Evolutionary conservation across 345 rosid species (phyloP).

Genomic region (Alliaria petiolata): DNA sequence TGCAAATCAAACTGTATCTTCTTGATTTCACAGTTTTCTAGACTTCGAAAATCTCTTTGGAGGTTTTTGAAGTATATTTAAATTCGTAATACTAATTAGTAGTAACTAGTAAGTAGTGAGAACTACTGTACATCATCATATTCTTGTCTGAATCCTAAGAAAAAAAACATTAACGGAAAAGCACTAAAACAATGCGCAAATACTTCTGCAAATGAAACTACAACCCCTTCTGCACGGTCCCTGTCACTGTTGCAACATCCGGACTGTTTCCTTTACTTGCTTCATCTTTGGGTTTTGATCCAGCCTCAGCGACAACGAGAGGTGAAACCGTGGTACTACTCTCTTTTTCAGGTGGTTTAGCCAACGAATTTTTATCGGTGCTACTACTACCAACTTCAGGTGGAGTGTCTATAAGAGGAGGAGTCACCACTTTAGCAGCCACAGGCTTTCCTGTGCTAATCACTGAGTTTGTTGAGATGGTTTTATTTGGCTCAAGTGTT

Average conservation of each 20-base stretch:
- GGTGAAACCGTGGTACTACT: conserved; percentile 6
- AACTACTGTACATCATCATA: conserved; percentile 27
- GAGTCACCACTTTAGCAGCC: conserved; percentile 24
- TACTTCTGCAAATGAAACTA: conserved; percentile 5
- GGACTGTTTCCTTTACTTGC: conserved; percentile 14
- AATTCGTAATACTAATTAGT: conserved; percentile 12
- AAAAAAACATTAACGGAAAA: conserved; percentile 11
- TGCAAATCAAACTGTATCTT: background rate
- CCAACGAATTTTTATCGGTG: conserved; percentile 18
- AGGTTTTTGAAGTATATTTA: background rate
- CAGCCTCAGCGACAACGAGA: background rate
- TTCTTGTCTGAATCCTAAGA: conserved; percentile 20
- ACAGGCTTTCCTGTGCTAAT: conserved; percentile 23
- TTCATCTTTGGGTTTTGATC: conserved; percentile 27
- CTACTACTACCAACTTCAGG: conserved; percentile 1
- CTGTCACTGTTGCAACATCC: conserved; percentile 24
- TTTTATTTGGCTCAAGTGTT: conserved; percentile 24
- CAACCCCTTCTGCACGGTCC: conserved; percentile 16
- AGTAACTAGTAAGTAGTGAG: conserved; percentile 22
- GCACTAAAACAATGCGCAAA: background rate
- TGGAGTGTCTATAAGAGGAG: conserved; percentile 16
- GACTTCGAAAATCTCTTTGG: background rate
- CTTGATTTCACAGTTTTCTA: conserved; percentile 2
- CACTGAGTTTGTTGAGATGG: conserved; percentile 24
- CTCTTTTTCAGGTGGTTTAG: conserved; percentile 27